These are phyloP conservation scores for Exserohilum rostratum DNA, from an alignment of 2,329 filamentous ascomycete species.

Conservation along the genomic window DNA sequence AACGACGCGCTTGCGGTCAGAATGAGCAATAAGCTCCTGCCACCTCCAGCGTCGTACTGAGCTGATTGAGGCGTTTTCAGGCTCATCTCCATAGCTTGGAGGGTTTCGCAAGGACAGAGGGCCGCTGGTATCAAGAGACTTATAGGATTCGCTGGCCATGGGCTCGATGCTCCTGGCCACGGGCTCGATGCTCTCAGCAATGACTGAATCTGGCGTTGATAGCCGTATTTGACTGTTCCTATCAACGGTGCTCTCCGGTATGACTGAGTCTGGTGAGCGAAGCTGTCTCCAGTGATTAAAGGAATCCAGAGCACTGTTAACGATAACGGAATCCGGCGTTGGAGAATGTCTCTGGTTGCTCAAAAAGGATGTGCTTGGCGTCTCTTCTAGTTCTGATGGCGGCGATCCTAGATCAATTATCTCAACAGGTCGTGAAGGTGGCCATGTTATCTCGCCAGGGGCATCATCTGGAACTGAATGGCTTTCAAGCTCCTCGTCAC, in stretches of 20 bases:
- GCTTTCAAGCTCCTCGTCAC: constrained; percentile 5
- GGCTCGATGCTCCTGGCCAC: too few relatives aligned
- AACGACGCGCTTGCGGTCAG: constrained; percentile 53
- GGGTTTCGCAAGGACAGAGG: not conserved
- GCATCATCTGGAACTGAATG: too few relatives aligned
- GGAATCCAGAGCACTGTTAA: not conserved
- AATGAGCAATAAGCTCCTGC: constrained; percentile 43
- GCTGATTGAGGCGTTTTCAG: constrained; percentile 35
- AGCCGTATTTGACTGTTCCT: too few relatives aligned
- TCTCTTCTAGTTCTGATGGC: constrained; percentile 7
- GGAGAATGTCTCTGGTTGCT: not conserved
- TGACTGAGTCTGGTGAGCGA: too few relatives aligned
- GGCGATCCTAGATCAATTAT: constrained; percentile 30
- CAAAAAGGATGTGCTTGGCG: too few relatives aligned
- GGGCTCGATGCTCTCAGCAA: constrained; percentile 15
- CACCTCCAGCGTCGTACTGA: constrained; percentile 43
- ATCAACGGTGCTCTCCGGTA: too few relatives aligned
- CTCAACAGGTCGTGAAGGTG: not conserved
- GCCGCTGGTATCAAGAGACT: not conserved
- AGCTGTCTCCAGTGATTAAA: not conserved
- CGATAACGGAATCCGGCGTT: not conserved
- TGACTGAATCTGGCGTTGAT: constrained; percentile 1
- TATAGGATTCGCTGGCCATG: not conserved
- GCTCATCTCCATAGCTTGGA: constrained; percentile 17
- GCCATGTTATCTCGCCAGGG: not conserved